Conservation (phyloP, 257 asterid species). For the Handroanthus guayacan region DNA sequence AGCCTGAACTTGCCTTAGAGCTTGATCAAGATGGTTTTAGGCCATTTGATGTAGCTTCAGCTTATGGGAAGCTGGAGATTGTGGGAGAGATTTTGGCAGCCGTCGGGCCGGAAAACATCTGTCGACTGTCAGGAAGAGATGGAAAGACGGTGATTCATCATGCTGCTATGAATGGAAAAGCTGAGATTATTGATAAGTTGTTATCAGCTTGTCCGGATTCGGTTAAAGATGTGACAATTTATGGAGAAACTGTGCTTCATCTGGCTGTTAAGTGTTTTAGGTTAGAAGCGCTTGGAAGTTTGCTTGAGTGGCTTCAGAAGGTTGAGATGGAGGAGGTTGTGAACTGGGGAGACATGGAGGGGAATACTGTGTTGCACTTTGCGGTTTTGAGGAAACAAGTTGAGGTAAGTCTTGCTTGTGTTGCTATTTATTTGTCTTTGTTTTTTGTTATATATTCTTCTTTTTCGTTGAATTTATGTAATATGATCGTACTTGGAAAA, state of each 20-base stretch:
- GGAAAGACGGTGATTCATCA: constrained; percentile 21
- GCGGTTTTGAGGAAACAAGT: constrained; percentile 42
- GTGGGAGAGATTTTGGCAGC: constrained; percentile 28
- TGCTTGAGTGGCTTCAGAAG: constrained; percentile 37
- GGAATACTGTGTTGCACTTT: constrained; percentile 45
- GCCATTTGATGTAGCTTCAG: constrained; percentile 10
- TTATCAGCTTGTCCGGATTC: constrained; percentile 19
- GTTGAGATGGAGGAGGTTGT: constrained; percentile 27
- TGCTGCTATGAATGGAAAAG: constrained; percentile 37
- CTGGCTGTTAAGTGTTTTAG: constrained; percentile 36
- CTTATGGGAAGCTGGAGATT: constrained; percentile 6
- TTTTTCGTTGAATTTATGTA: neutral
- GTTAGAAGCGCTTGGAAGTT: constrained; percentile 30
- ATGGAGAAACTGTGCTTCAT: constrained; percentile 37
- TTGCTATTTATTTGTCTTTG: neutral
- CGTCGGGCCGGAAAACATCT: constrained; percentile 13
- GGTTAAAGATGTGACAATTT: constrained; percentile 2
- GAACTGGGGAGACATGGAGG: constrained; percentile 38
- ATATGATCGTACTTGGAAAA: too few species aligned
- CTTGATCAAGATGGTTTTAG: neutral
- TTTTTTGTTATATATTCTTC: neutral
- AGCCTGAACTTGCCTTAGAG: constrained; percentile 11
- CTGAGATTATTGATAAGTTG: constrained; percentile 18
- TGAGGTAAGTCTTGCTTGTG: constrained; percentile 21
- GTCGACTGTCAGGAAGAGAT: neutral